phyloP scores from a whole-genome alignment of 108 stramenopile genomes.

The Pelagomonas calceolata region DNA sequence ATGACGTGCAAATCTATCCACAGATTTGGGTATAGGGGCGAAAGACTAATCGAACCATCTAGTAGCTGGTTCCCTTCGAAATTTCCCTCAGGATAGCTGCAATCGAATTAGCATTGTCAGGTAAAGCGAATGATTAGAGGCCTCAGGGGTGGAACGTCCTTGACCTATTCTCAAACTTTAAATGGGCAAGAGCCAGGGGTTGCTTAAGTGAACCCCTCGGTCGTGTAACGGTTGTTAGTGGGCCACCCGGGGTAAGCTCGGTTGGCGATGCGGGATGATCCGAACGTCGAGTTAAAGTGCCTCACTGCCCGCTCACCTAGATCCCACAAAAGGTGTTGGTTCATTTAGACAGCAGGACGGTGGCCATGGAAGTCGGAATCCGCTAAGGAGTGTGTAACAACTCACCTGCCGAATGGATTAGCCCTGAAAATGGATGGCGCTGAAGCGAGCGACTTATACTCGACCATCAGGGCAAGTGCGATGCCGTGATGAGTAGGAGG shows the following conservation, averaged over 20 bases:
- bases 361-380: no score
- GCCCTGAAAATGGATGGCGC: no score
- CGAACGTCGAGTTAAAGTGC: conserved; percentile 91
- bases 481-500: no score
- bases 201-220: conserved; percentile 80
- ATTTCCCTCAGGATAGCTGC: conserved; percentile 90
- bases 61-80: conserved; percentile 93
- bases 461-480: no score
- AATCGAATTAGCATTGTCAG: conserved; percentile 71
- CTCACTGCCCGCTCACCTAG: conserved; percentile 88
- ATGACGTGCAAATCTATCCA: conserved; percentile 79
- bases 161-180: conserved; percentile 95
- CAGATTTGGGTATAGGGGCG: conserved; percentile 92
- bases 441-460: no score
- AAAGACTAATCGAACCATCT: conserved; percentile 96
- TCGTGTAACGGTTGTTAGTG: conserved; percentile 84
- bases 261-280: conserved; percentile 95
- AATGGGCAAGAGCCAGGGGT: conserved; percentile 84
- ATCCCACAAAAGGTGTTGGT: conserved; percentile 91
- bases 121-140: conserved; percentile 98
- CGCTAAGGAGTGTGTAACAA: no score
- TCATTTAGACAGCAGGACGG: conserved; percentile 45
- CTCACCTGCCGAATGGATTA: no score
- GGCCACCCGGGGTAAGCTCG: conserved; percentile 92
- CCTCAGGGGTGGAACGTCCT: conserved; percentile 72